Conservation (phyloP, 1,139 yeast genomes). For the Candida sp. region DNA sequence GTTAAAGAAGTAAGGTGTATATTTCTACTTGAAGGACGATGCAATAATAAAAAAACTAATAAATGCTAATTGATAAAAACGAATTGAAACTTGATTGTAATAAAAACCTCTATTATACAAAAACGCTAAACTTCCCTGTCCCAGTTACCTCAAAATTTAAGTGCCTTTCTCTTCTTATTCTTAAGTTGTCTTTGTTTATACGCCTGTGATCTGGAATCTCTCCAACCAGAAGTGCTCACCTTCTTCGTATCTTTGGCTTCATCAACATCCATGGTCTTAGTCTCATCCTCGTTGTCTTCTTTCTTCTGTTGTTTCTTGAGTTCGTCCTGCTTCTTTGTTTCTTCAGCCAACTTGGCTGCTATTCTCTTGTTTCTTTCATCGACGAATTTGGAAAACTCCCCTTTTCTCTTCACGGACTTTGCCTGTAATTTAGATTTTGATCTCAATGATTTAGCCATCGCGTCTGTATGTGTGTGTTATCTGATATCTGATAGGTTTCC, state of each 20-base stretch:
- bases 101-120: not conserved
- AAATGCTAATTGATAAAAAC: not conserved
- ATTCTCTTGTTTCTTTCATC: slow-evolving; percentile 73
- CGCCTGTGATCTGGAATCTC: slow-evolving; percentile 72
- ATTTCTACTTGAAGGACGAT: slow-evolving; percentile 1
- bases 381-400: slow-evolving; percentile 67
- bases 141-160: slow-evolving; percentile 30
- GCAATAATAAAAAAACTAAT: not conserved
- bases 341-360: slow-evolving; percentile 60
- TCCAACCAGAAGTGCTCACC: slow-evolving; percentile 83
- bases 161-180: slow-evolving; percentile 54
- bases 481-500: not conserved
- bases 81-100: not conserved
- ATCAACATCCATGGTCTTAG: slow-evolving; percentile 19
- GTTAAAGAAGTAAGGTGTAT: slow-evolving; percentile 12
- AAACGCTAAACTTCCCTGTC: not conserved
- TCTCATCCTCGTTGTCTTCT: slow-evolving; percentile 24
- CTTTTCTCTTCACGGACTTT: slow-evolving; percentile 74
- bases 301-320: slow-evolving; percentile 20
- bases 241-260: slow-evolving; percentile 26
- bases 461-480: not conserved
- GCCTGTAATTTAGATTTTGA: slow-evolving; percentile 80
- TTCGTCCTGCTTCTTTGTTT: slow-evolving; percentile 46
- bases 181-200: slow-evolving; percentile 57
- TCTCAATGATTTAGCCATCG: slow-evolving; percentile 92